These are phyloP conservation scores for Euclidium syriacum DNA, from an alignment of 345 rosid genomes.

Conservation along the genomic window DNA sequence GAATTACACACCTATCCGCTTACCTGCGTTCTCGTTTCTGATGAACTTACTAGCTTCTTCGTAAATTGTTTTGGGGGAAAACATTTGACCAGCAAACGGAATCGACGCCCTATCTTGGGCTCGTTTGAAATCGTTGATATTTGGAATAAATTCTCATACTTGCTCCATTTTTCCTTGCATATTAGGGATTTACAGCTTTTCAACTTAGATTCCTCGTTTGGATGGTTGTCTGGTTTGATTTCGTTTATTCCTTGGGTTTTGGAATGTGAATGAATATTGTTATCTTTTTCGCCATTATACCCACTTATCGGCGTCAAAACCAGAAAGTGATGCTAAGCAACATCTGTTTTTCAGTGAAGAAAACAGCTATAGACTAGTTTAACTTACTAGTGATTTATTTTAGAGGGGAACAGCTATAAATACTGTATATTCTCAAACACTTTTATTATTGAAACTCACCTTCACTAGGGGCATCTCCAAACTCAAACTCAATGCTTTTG, in stretches of 20 bases:
- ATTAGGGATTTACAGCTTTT: too few relatives aligned
- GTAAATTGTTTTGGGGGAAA: not conserved
- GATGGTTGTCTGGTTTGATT: not conserved
- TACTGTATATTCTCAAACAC: not conserved
- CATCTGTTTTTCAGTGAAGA: not conserved
- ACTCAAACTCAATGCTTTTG: constrained; percentile 1
- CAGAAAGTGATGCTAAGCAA: not conserved
- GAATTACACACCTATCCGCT: not conserved
- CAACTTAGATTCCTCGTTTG: not conserved
- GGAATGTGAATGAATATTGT: not conserved
- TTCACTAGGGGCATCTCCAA: not conserved
- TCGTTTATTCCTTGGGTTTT: not conserved
- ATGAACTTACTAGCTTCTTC: not conserved
- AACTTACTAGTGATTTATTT: constrained; percentile 2
- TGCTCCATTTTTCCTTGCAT: too few relatives aligned
- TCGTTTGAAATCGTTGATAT: not conserved
- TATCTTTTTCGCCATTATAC: not conserved
- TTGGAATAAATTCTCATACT: too few relatives aligned
- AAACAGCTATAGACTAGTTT: not conserved
- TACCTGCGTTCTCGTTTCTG: not conserved
- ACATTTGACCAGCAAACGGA: not conserved
- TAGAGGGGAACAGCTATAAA: not conserved
- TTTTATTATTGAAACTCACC: not conserved
- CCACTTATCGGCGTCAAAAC: not conserved
- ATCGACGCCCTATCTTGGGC: not conserved